Percentiles rank a stretch among this genome's conserved stretches.
phyloP scores from a whole-genome alignment of 78 protist species.

The Emiliania huxleyi region DNA sequence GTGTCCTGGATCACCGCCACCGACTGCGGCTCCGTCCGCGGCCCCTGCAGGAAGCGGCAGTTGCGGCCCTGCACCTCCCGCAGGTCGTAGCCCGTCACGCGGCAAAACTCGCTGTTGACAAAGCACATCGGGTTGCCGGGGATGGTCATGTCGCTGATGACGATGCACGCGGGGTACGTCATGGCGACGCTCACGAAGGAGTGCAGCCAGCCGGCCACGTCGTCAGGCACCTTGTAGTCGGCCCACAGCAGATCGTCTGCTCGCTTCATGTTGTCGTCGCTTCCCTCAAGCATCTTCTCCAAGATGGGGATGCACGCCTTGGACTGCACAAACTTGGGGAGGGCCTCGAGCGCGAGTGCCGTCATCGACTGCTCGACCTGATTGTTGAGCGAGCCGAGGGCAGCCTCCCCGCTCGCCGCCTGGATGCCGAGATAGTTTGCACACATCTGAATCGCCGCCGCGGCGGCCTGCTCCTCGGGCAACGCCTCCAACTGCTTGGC shows the following conservation, averaged over 20 bases:
- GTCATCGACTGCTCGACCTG: not conserved
- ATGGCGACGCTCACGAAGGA: not conserved
- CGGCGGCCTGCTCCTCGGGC: not conserved
- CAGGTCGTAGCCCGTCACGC: not conserved
- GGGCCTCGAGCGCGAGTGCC: not conserved
- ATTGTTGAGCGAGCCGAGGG: not conserved
- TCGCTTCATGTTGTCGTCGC: not conserved
- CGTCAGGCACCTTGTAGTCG: not conserved
- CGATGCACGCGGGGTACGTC: not conserved
- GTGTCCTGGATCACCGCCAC: not conserved
- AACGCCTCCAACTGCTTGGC: not conserved
- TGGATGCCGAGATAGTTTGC: not conserved
- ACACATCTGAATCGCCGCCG: not conserved
- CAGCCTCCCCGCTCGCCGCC: not conserved
- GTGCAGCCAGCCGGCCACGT: not conserved
- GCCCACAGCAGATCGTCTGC: not conserved
- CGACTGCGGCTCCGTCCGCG: not conserved
- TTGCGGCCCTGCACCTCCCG: constrained; percentile 24
- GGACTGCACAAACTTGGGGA: not conserved
- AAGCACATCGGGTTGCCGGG: constrained; percentile 6
- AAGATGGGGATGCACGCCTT: not conserved
- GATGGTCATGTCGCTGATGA: not conserved
- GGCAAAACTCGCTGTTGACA: not conserved
- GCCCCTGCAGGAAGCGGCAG: constrained; percentile 42
- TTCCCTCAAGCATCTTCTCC: not conserved